Conservation (phyloP, 306 rosid genomes). For the Fragaria ananassa region DNA sequence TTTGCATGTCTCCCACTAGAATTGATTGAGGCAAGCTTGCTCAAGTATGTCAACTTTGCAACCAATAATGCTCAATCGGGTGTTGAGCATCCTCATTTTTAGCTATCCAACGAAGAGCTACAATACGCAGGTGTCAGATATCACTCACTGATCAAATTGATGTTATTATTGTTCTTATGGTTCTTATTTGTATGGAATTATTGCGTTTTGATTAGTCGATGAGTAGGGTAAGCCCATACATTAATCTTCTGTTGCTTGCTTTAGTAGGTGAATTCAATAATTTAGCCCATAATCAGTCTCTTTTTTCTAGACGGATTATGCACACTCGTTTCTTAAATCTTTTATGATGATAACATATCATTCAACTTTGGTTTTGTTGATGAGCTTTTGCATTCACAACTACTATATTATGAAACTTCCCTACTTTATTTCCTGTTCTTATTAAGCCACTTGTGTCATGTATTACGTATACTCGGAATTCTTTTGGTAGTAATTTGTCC, state of each 20-base stretch:
- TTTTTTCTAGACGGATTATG: not conserved
- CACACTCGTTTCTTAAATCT: not conserved
- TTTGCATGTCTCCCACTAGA: conserved; percentile 26
- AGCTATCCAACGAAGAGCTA: conserved; percentile 48
- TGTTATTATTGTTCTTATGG: not conserved
- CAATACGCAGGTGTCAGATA: conserved; percentile 24
- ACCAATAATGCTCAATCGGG: conserved; percentile 17
- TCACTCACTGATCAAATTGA: not conserved
- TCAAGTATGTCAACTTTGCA: conserved; percentile 29
- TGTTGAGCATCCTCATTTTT: conserved; percentile 51
- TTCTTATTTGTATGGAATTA: conserved; percentile 6
- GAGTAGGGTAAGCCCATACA: conserved; percentile 1
- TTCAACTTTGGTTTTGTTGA: not conserved
- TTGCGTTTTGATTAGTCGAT: not conserved
- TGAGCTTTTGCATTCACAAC: not conserved
- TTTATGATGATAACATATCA: not conserved
- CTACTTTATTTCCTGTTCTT: not conserved
- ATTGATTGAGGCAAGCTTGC: conserved; percentile 37
- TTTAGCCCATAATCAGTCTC: not conserved
- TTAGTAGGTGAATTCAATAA: conserved; percentile 11
- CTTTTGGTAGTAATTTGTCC: not conserved
- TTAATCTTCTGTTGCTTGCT: not conserved
- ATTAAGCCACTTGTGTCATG: not conserved
- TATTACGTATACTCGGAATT: not conserved
- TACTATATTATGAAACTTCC: not conserved